These are phyloP conservation scores for Meyerozyma elateridarum DNA, from an alignment of 1,139 yeast genomes.

Conservation along the genomic window DNA sequence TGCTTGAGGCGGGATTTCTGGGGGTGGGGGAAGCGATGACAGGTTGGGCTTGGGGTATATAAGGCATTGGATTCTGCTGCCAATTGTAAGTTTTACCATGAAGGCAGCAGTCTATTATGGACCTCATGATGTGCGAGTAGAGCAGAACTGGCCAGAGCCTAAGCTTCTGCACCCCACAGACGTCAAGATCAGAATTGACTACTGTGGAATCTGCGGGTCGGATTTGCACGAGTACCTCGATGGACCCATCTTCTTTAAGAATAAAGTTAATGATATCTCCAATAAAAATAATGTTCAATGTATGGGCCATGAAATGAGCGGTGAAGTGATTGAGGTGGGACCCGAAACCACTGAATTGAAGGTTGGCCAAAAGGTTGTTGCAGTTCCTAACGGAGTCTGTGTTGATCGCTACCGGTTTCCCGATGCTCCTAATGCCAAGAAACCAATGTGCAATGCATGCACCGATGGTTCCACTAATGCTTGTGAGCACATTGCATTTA, in stretches of 20 bases:
- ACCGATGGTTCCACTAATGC: constrained; percentile 41
- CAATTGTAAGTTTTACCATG: no score
- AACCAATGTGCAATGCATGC: constrained; percentile 38
- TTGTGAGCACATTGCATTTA: constrained; percentile 39
- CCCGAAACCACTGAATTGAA: constrained; percentile 4
- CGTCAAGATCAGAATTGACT: constrained; percentile 46
- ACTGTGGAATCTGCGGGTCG: constrained; percentile 58
- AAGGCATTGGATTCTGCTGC: no score
- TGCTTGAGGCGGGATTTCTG: no score
- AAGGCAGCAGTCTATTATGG: constrained; percentile 54
- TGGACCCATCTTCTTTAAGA: constrained; percentile 47
- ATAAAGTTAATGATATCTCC: constrained; percentile 5
- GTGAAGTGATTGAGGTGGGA: constrained; percentile 9
- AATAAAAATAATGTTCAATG: constrained; percentile 5
- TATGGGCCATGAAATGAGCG: constrained; percentile 11
- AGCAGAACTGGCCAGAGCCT: constrained; percentile 42
- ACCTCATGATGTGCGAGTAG: constrained; percentile 41
- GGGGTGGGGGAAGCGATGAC: no score
- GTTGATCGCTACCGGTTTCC: constrained; percentile 27
- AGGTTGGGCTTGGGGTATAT: not conserved
- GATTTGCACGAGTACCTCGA: constrained; percentile 52
- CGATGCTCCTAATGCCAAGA: constrained; percentile 23
- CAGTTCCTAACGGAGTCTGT: constrained; percentile 53
- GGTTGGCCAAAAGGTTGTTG: constrained; percentile 19
- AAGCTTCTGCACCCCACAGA: constrained; percentile 38